These are phyloP conservation scores for Peronosclerospora sorghi DNA, from an alignment of 352 stramenopile genomes.

Conservation along the genomic window DNA sequence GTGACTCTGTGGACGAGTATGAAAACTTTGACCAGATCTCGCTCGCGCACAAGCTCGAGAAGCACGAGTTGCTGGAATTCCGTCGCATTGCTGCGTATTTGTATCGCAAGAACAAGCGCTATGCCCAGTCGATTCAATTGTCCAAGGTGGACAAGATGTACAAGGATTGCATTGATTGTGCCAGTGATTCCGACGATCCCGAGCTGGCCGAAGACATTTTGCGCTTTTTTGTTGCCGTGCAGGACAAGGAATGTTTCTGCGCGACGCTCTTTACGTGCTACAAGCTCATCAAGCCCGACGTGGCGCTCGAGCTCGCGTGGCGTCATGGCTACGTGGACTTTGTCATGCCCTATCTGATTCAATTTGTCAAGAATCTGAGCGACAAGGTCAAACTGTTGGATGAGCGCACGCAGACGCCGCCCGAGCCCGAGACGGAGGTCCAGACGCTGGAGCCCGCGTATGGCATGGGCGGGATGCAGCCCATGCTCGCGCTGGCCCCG, in stretches of 20 bases:
- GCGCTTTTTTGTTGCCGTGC: conserved; percentile 97
- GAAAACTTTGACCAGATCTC: conserved; percentile 99
- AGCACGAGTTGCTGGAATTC: conserved; percentile 99
- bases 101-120: conserved; percentile 99
- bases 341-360: conserved; percentile 99
- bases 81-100: conserved; percentile 98
- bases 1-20: conserved; percentile 97
- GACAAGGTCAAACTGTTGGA: conserved; percentile 92
- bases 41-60: conserved; percentile 96
- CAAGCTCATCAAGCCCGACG: conserved; percentile 96
- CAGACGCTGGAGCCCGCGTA: conserved; percentile 51
- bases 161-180: conserved; percentile 99
- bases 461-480: conserved; percentile 69
- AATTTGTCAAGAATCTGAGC: conserved; percentile 96
- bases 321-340: conserved; percentile 98
- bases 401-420: conserved; percentile 75
- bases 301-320: conserved; percentile 98
- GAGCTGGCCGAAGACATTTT: conserved; percentile 97
- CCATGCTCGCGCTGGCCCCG: conserved; percentile 70
- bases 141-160: conserved; percentile 99
- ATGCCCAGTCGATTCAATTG: conserved; percentile 94
- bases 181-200: conserved; percentile 90
- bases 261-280: conserved; percentile 98
- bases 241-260: conserved; percentile 99
- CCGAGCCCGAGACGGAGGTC: conserved; percentile 53